phyloP scores from a whole-genome alignment of 2,329 filamentous ascomycete species.

The Neonectria punicea region DNA sequence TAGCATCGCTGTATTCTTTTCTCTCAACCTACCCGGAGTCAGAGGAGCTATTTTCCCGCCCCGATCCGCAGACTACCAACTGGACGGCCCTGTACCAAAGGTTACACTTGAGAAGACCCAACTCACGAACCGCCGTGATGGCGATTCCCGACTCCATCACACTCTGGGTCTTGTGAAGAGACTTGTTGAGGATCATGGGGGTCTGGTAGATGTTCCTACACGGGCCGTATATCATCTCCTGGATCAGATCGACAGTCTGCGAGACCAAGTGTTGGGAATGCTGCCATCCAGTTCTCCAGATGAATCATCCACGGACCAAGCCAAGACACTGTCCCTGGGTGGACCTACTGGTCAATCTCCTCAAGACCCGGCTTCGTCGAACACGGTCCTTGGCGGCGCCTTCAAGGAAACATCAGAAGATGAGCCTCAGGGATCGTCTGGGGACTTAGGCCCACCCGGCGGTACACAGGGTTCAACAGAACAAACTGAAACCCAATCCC shows the following conservation, averaged over 20 bases:
- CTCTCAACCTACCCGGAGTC: conserved; percentile 16
- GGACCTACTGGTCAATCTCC: background rate
- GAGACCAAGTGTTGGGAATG: conserved; percentile 43
- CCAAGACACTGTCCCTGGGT: background rate
- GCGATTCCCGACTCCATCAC: conserved; percentile 25
- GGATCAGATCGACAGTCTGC: conserved; percentile 41
- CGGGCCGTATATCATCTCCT: conserved; percentile 42
- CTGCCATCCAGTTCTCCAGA: conserved; percentile 31
- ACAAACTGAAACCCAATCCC: background rate
- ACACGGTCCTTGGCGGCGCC: background rate
- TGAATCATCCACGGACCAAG: conserved; percentile 1
- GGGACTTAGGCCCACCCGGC: background rate
- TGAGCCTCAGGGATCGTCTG: background rate
- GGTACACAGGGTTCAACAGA: background rate
- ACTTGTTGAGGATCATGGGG: conserved; percentile 41
- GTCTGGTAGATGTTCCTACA: conserved; percentile 40
- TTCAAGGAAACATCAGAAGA: background rate
- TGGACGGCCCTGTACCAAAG: conserved; percentile 21
- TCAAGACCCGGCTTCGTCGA: conserved; percentile 10
- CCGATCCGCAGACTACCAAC: conserved; percentile 20
- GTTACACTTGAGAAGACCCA: conserved; percentile 19
- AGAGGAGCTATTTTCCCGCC: conserved; percentile 27
- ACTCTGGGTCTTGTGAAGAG: conserved; percentile 32
- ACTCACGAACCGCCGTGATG: conserved; percentile 24
- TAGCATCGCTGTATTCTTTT: conserved; percentile 29